Evolutionary conservation across 805 yeast species (phyloP).

Genomic region (Cyberlindnera euphorbiae): DNA sequence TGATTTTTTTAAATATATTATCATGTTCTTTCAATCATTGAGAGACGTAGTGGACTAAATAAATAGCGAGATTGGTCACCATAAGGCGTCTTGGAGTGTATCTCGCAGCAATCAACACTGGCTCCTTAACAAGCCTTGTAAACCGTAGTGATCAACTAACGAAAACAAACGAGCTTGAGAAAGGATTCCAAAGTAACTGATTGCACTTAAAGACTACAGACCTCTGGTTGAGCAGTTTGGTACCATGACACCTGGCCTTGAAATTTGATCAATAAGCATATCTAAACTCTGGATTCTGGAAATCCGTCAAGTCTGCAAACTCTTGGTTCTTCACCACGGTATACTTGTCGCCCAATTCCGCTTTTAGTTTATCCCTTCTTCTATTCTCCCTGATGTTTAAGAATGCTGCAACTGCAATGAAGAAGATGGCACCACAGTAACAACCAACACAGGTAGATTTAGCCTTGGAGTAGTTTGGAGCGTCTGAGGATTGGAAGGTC

Average conservation of each 20-base stretch:
- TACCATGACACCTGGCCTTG: no score
- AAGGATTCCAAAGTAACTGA: no score
- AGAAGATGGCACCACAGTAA: slow-evolving; percentile 1
- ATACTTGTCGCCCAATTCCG: slow-evolving; percentile 18
- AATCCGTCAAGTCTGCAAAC: slow-evolving; percentile 49
- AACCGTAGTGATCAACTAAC: no score
- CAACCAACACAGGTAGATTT: slow-evolving; percentile 29
- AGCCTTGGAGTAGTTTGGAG: slow-evolving; percentile 55
- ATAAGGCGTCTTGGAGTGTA: no score
- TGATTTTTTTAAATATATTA: background rate
- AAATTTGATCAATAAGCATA: slow-evolving; percentile 32
- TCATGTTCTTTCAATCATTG: background rate
- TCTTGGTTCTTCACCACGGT: slow-evolving; percentile 20
- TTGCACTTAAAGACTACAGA: no score
- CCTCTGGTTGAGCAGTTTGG: no score
- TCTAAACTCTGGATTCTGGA: slow-evolving; percentile 49
- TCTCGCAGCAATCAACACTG: no score
- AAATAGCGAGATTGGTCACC: no score
- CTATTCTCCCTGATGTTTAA: slow-evolving; percentile 34
- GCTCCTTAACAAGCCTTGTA: no score
- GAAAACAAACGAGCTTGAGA: no score
- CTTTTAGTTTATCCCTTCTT: slow-evolving; percentile 29
- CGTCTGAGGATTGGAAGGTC: slow-evolving; percentile 51
- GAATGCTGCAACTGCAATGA: slow-evolving; percentile 10
- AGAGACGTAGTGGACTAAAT: no score